Evolutionary conservation across 1,139 yeast species (phyloP).

Genomic region (Fermentozyma sake): DNA sequence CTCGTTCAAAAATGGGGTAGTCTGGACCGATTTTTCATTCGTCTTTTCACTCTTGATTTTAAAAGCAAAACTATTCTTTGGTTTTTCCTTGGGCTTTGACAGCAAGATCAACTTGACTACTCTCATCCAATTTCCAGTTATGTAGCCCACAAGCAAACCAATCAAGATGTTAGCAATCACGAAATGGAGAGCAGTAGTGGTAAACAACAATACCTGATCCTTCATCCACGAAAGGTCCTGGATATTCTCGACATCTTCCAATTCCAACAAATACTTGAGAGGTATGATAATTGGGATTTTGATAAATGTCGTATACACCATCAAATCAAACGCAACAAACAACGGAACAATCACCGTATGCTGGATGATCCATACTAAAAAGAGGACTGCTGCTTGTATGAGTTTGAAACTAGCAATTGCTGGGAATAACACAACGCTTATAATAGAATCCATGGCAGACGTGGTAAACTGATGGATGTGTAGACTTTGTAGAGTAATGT

Average conservation of each 20-base stretch:
- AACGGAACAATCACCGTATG: conserved; percentile 11
- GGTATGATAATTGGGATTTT: conserved; percentile 11
- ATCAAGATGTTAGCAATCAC: conserved; percentile 9
- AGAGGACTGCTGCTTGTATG: not conserved
- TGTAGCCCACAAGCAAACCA: conserved; percentile 10
- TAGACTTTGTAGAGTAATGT: no score
- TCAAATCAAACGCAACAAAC: conserved; percentile 8
- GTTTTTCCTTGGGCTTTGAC: not conserved
- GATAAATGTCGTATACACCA: conserved; percentile 11
- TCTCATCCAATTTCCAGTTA: conserved; percentile 9
- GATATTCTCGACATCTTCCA: conserved; percentile 6
- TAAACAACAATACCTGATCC: conserved; percentile 9
- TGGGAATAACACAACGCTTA: no score
- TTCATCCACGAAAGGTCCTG: conserved; percentile 9
- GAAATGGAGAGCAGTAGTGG: conserved; percentile 9
- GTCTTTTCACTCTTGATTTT: no score
- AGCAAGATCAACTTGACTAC: conserved; percentile 9
- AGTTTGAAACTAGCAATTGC: conserved; percentile 1
- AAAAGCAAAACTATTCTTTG: not conserved
- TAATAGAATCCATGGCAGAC: no score
- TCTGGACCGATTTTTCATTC: conserved; percentile 1
- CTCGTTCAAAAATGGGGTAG: conserved; percentile 5
- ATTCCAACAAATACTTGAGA: conserved; percentile 10
- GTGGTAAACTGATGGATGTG: no score
- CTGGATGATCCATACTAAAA: conserved; percentile 1